These are phyloP conservation scores for Glaciozyma antarctica DNA, from an alignment of 768 basidiomycete species.

Conservation along the genomic window DNA sequence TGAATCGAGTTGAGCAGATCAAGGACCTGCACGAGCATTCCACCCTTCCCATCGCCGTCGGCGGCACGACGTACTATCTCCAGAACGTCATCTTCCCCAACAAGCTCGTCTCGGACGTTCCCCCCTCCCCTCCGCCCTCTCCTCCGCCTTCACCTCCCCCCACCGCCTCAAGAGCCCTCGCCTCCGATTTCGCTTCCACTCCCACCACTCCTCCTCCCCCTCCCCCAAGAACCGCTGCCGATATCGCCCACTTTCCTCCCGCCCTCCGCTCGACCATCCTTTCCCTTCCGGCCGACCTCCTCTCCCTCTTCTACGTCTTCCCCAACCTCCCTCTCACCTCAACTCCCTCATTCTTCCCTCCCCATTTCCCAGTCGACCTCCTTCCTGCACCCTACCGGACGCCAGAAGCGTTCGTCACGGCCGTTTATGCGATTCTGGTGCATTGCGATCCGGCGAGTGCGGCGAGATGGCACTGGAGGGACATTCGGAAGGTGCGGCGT, in stretches of 20 bases:
- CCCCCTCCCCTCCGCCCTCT: not conserved
- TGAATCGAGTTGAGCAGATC: constrained; percentile 47
- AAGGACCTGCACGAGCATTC: constrained; percentile 56
- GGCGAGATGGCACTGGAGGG: constrained; percentile 88
- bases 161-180: not conserved
- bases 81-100: constrained; percentile 89
- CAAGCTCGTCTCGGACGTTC: constrained; percentile 45
- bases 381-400: constrained; percentile 19
- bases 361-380: constrained; percentile 22
- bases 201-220: not conserved
- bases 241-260: constrained; percentile 18
- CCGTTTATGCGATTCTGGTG: constrained; percentile 55
- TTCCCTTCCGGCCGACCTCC: constrained; percentile 24
- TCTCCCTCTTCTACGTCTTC: constrained; percentile 28
- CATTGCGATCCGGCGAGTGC: constrained; percentile 64
- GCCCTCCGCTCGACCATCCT: constrained; percentile 16
- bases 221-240: constrained; percentile 2
- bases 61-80: constrained; percentile 95
- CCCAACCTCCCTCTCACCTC: constrained; percentile 29
- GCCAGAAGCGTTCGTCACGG: constrained; percentile 15
- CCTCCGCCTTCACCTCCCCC: not conserved
- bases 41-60: constrained; percentile 78
- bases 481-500: constrained; percentile 78
- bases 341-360: constrained; percentile 23
- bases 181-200: not conserved